Evolutionary conservation across 495 filamentous ascomycete genomes (phyloP), one percentile per base, ranked within the genome.

Genomic region (Massariosphaeria phaeospora): DNA sequence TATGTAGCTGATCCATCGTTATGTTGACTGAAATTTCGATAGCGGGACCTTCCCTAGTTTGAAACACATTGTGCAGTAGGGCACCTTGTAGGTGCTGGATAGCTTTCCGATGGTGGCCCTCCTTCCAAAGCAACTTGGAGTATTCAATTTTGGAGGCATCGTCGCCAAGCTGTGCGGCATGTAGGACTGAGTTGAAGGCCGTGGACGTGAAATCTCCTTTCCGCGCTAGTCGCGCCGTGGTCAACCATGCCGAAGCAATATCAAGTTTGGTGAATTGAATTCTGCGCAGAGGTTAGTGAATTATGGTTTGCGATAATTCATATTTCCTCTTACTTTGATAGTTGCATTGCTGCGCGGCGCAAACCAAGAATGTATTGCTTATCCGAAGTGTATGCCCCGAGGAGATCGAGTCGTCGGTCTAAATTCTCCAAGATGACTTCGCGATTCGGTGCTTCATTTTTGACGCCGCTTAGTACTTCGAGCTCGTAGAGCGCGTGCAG

Each of bases 321-420:
- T 2, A n/a, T 12, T 6, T 6, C 11, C 61, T 67, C 76, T 52
- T 74, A 84, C 83, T 70, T 67, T 57, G 79, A 79, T 55, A 89
- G 60, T 56, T 88, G 79, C 89, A 96, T 96, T 1, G 83, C 80
- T 27, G 90, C 91, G 52, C 91, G 78, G 46, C 90, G 77, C 18
- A 97, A 75, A 1, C 90, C 85, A n/a, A 99, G 77, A 23, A 99
- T 70, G 63, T 95, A 95, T 67, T 97, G 91, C 67, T 97, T 96
- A 65, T 97, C 88, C 35, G 84, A 79, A 23, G 86, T 79, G 63
- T 89, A 95, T 3, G 89, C 84, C 2, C 93, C 93, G 9, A 99
- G 69, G 9, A 91, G 78, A 64, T 91, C 85, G 41, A 97, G 71
- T 8, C 94, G 85, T 33, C 84, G 79, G 60, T 84, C 78, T 12